Base-by-base conservation (phyloP, 1,284 basidiomycete species). In the Cerrena zonata region DNA sequence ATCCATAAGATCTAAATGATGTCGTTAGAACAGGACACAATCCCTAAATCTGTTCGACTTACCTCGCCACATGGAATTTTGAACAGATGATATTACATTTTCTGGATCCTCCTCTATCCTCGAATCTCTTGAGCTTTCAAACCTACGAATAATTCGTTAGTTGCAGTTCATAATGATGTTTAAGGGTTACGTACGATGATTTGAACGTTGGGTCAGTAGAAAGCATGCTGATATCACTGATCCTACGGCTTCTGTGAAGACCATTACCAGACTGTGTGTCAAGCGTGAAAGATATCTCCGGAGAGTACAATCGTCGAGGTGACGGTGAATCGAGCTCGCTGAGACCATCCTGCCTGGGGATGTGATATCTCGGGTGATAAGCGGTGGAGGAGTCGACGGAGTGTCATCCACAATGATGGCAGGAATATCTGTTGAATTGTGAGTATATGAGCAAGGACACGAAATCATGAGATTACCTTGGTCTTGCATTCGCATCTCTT, bases 21-120 rank as follows among this genome's bases (percentile, higher is more conserved):
- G 3, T 24, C 4, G n/a, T 48, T 22, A 50, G 38, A 45, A 36
- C 18, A 24, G 49, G 42, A 11, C 12, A 11, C 4, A 42, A 34
- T n/a, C n/a, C n/a, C 15, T n/a, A 30, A 23, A 4, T 2, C 1
- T 19, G 19, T 3, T 12, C 7, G n/a, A 65, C 78, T 64, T 58
- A 83, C 83, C 82, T 62, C 81, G 80, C 84, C 84, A 87, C 52
- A 80, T 73, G 5, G 84, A 86, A 55, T 74, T 79, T 58, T 84
- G 76, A 70, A 86, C 78, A 2, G 82, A 76, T 15, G 75, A 71
- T 26, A 84, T 61, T 24, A 84, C 72, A 53, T 77, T 69, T 49
- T 78, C 70, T 7, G 75, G 73, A 59, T 80, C 76, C 7, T 79
- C 77, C 2, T 58, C 60, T 4, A 56, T 56, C 2, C 65, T 58